Base-by-base conservation (phyloP, 176 grass and related monocot species). In the Phoenix dactylifera region DNA sequence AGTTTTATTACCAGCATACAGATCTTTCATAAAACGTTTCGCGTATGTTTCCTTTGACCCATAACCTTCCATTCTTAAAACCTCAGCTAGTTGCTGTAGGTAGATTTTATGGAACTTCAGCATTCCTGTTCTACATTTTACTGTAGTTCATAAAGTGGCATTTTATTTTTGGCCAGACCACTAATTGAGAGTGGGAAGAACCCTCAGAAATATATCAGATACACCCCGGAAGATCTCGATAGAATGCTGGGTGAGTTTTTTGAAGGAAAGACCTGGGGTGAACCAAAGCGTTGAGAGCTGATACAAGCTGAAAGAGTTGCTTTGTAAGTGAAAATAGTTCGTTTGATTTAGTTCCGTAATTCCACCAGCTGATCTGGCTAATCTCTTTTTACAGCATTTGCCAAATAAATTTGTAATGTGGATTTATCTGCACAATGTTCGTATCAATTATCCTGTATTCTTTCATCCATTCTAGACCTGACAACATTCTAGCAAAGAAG, bases 11-110 rank as follows among this genome's bases (percentile, higher is more conserved):
- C 93, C 93, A 64, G 93, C 93, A 29, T 97, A 97, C 57, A 71
- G 93, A 57, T 91, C 93, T 51, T 97, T 88, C 66, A 25, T 83
- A 53, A 97, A 88, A 76, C 87, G 93, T 58, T 97, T 97, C 15
- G 87, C 87, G 93, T 97, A 81, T 18, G 72, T 81, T 52, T 52
- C 50, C 16, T 15, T 19, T 4, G 22, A 26, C 18, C 24, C n/a
- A 1, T 6, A n/a, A 15, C 39, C 35, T 44, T 44, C 35, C 35
- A 44, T 12, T 44, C 35, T 44, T 44, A 9, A 2, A 14, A 3
- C 35, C 7, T 44, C 9, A 44, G 10, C 12, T 44, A 44, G 35
- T 44, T 44, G 35, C 35, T 44, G 35, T 44, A 14, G 10, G 6
- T 12, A 44, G 35, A 44, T 44, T 44, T 14, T 12, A 44, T 44